phyloP scores from a whole-genome alignment of 306 rosid species.

The Castanea mollissima region DNA sequence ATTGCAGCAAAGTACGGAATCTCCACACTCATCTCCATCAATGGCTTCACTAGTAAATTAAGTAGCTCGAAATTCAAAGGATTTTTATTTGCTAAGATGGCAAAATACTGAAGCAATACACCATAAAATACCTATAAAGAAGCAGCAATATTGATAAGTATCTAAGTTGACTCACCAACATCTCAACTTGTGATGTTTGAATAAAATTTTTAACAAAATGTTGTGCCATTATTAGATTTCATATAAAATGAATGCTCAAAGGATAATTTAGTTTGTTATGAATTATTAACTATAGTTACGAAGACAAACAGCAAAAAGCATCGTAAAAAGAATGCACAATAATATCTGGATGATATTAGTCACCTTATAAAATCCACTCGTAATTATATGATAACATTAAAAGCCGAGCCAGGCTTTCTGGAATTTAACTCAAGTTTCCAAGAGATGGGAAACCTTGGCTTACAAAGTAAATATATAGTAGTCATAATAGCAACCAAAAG shows the following conservation, averaged over 20 bases:
- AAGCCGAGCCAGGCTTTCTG: not conserved
- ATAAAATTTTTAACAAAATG: not conserved
- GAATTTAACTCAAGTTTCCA: not conserved
- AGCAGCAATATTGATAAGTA: slow-evolving; percentile 12
- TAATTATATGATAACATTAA: not conserved
- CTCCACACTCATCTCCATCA: slow-evolving; percentile 88
- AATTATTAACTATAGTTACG: not conserved
- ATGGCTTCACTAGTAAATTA: slow-evolving; percentile 71
- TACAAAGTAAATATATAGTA: slow-evolving; percentile 17
- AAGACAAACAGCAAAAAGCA: not conserved
- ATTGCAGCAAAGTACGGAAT: slow-evolving; percentile 89
- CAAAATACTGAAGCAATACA: slow-evolving; percentile 84
- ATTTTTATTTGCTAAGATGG: slow-evolving; percentile 63
- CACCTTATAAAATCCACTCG: not conserved
- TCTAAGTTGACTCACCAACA: not conserved
- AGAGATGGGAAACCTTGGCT: not conserved
- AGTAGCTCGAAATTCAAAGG: slow-evolving; percentile 68
- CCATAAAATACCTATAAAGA: slow-evolving; percentile 84
- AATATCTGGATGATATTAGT: not conserved
- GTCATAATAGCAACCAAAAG: slow-evolving; percentile 3
- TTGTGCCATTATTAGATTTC: not conserved
- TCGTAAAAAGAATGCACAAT: not conserved
- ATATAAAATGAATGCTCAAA: not conserved
- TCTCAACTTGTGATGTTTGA: not conserved
- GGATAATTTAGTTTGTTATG: not conserved